Percentiles rank a stretch among this genome's conserved stretches.
Evolutionary conservation across 495 filamentous ascomycete genomes (phyloP).

Genomic region (Podospora tetraspora): DNA sequence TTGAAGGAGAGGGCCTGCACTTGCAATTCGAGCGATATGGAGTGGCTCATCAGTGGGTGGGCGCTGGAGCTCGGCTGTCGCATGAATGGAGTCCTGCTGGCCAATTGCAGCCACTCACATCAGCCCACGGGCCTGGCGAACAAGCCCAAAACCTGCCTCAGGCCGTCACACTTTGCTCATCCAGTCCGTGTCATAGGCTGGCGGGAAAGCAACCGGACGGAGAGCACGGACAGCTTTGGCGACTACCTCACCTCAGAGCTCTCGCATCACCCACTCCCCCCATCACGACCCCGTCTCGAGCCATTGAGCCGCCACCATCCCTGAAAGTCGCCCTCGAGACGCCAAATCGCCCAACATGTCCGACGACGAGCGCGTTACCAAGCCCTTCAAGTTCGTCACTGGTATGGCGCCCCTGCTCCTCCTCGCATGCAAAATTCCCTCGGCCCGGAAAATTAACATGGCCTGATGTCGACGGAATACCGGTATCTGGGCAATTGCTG

Average conservation of each 20-base stretch:
- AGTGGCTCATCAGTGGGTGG: background rate
- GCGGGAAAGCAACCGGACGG: background rate
- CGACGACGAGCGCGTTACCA: slow-evolving; percentile 90
- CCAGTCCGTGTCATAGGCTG: slow-evolving; percentile 9
- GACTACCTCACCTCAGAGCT: slow-evolving; percentile 18
- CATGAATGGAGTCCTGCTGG: background rate
- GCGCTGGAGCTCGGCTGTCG: slow-evolving; percentile 19
- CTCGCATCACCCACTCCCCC: slow-evolving; percentile 9
- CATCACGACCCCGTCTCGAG: slow-evolving; percentile 1
- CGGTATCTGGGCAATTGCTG: slow-evolving; percentile 15
- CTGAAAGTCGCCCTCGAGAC: slow-evolving; percentile 15
- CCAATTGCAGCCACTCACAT: slow-evolving; percentile 15
- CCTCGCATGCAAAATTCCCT: slow-evolving; percentile 28
- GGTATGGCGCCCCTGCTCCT: slow-evolving; percentile 55
- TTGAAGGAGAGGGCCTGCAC: slow-evolving; percentile 1
- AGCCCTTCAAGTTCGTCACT: slow-evolving; percentile 99
- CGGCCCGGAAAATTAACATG: slow-evolving; percentile 26
- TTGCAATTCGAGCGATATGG: slow-evolving; percentile 11
- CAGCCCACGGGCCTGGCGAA: slow-evolving; percentile 19
- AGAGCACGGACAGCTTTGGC: slow-evolving; percentile 9
- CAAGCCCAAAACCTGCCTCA: slow-evolving; percentile 18
- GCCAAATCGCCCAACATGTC: slow-evolving; percentile 57
- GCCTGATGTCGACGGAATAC: slow-evolving; percentile 26
- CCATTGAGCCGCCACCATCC: slow-evolving; percentile 16
- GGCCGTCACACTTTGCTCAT: slow-evolving; percentile 14